Conservation (phyloP, 805 yeast species). For the Ogataea pignaliae region DNA sequence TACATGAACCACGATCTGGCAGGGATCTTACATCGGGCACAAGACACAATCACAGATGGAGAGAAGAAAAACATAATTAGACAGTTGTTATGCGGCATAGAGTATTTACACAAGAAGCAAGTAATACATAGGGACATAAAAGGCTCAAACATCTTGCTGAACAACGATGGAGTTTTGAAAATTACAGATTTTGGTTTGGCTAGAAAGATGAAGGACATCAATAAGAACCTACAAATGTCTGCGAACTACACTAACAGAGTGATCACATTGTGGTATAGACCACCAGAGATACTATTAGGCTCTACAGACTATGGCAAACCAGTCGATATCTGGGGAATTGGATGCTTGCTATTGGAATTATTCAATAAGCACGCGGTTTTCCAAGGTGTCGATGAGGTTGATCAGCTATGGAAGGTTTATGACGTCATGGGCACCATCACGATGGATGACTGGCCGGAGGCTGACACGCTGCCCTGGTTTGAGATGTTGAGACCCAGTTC, state of each 20-base stretch:
- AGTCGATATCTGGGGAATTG: slow-evolving; percentile 96
- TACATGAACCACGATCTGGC: slow-evolving; percentile 92
- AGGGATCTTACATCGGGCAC: slow-evolving; percentile 78
- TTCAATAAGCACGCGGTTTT: slow-evolving; percentile 73
- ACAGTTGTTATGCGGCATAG: slow-evolving; percentile 64
- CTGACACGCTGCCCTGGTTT: slow-evolving; percentile 87
- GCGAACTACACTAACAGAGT: slow-evolving; percentile 93
- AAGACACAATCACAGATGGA: slow-evolving; percentile 53
- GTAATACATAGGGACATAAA: slow-evolving; percentile 80
- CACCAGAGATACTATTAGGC: slow-evolving; percentile 89
- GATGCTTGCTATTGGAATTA: slow-evolving; percentile 82
- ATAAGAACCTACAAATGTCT: slow-evolving; percentile 39
- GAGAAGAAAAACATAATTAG: slow-evolving; percentile 63
- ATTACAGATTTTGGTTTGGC: slow-evolving; percentile 85
- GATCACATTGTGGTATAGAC: slow-evolving; percentile 95
- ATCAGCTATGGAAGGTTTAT: slow-evolving; percentile 73
- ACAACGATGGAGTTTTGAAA: slow-evolving; percentile 57
- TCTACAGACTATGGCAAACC: slow-evolving; percentile 86
- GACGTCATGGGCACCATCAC: slow-evolving; percentile 86
- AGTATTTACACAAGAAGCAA: slow-evolving; percentile 61
- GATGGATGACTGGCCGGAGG: slow-evolving; percentile 66
- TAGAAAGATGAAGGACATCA: slow-evolving; percentile 58
- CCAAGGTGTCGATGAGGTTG: slow-evolving; percentile 85
- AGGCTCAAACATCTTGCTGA: slow-evolving; percentile 71
- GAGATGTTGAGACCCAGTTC: slow-evolving; percentile 68